Evolutionary conservation across 805 yeast species (phyloP).

Genomic region (Pichia insulana): DNA sequence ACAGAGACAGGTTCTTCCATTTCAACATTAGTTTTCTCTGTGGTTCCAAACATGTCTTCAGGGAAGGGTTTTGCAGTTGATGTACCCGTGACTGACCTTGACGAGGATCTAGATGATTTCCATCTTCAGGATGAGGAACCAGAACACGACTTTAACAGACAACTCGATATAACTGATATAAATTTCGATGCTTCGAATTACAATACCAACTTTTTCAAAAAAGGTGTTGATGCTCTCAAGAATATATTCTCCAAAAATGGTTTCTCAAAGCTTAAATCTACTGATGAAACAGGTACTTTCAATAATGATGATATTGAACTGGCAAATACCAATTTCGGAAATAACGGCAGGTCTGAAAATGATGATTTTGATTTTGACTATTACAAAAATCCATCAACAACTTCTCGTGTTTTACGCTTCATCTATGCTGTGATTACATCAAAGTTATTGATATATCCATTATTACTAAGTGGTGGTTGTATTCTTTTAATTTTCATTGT

Average conservation of each 20-base stretch:
- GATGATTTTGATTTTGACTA: conserved; percentile 3
- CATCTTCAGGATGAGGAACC: conserved; percentile 18
- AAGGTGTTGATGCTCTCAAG: too few species aligned
- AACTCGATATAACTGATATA: neutral
- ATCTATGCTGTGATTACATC: neutral
- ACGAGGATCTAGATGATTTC: conserved; percentile 31
- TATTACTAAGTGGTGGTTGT: conserved; percentile 22
- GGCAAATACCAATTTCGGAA: conserved; percentile 6
- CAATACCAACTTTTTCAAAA: neutral
- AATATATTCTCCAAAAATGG: too few species aligned
- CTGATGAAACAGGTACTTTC: too few species aligned
- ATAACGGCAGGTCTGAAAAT: conserved; percentile 5
- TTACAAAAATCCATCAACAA: neutral
- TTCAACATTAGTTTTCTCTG: too few species aligned
- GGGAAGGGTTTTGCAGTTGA: conserved; percentile 31
- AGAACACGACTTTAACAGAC: conserved; percentile 12
- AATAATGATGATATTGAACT: conserved; percentile 8
- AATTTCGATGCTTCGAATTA: neutral
- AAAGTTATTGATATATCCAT: neutral
- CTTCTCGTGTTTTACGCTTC: neutral
- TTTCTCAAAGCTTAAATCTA: too few species aligned
- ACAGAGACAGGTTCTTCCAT: too few species aligned
- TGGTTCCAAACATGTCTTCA: neutral
- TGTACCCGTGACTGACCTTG: conserved; percentile 48
- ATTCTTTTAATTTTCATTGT: conserved; percentile 60